phyloP scores from a whole-genome alignment of 2,329 filamentous ascomycete species.

The Fonsecaea erecta region DNA sequence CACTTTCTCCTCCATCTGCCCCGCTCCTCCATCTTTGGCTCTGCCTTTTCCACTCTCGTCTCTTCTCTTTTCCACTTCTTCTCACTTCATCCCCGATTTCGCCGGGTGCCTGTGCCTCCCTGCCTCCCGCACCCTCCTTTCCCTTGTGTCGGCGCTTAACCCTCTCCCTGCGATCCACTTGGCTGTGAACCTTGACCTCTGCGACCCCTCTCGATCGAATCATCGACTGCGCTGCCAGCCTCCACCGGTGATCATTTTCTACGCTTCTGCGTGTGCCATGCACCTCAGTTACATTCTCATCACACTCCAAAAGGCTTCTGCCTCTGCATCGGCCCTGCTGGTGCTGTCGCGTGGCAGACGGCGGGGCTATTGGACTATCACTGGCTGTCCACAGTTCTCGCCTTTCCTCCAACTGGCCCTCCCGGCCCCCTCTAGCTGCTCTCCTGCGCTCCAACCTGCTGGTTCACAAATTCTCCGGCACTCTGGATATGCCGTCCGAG shows the following conservation, averaged over 20 bases:
- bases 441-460: slow-evolving; percentile 22
- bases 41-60: neutral
- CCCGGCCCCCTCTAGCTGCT: neutral
- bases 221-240: neutral
- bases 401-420: slow-evolving; percentile 1
- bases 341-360: slow-evolving; percentile 27
- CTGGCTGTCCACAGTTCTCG: slow-evolving; percentile 9
- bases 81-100: neutral
- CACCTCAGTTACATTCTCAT: slow-evolving; percentile 19
- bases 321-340: neutral
- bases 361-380: slow-evolving; percentile 9
- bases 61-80: neutral
- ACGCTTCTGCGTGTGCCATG: slow-evolving; percentile 16
- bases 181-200: neutral
- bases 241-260: slow-evolving; percentile 24
- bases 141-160: slow-evolving; percentile 33
- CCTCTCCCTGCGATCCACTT: slow-evolving; percentile 10
- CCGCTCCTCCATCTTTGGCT: neutral
- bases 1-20: neutral
- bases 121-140: slow-evolving; percentile 30
- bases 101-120: slow-evolving; percentile 4
- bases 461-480: slow-evolving; percentile 32
- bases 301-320: slow-evolving; percentile 20
- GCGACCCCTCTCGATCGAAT: slow-evolving; percentile 13
- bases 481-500: slow-evolving; percentile 13